Percentiles rank a stretch among this genome's conserved stretches.
phyloP scores from a whole-genome alignment of 441 rosid genomes.

The Dalechampia spathulata region DNA sequence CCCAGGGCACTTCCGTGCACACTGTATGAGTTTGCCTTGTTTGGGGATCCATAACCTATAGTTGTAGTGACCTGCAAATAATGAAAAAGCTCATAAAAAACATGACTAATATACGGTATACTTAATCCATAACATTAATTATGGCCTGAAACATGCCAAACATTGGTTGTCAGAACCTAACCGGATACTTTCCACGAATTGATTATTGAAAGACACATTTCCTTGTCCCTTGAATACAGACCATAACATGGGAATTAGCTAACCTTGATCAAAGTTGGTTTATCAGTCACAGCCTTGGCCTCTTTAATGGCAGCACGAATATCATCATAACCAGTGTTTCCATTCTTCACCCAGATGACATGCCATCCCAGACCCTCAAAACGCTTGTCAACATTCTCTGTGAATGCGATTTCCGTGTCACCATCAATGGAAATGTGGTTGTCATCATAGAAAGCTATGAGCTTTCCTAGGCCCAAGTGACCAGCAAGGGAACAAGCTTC shows the following conservation, averaged over 20 bases:
- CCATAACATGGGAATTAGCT: constrained; percentile 10
- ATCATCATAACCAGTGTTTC: constrained; percentile 87
- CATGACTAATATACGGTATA: neutral
- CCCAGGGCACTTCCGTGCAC: constrained; percentile 88
- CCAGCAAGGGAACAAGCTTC: constrained; percentile 87
- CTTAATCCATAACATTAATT: neutral
- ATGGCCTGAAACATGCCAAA: neutral
- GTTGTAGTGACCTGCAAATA: constrained; percentile 69
- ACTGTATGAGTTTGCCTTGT: constrained; percentile 74
- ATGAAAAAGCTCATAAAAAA: constrained; percentile 7
- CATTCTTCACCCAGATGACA: constrained; percentile 95
- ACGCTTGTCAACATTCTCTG: constrained; percentile 69
- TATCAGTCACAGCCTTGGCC: constrained; percentile 86
- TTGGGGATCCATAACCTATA: constrained; percentile 86
- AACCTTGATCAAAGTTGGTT: constrained; percentile 90
- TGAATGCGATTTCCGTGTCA: constrained; percentile 84
- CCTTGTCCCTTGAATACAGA: too few species aligned
- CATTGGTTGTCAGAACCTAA: neutral
- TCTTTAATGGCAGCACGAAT: constrained; percentile 92
- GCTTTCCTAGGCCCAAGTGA: constrained; percentile 93
- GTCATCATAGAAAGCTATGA: constrained; percentile 90
- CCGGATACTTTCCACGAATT: too few species aligned
- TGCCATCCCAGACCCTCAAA: constrained; percentile 97
- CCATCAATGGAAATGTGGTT: constrained; percentile 96
- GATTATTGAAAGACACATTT: too few species aligned